phyloP scores from a whole-genome alignment of 2,329 filamentous ascomycete genomes.

The Eutypa lata region DNA sequence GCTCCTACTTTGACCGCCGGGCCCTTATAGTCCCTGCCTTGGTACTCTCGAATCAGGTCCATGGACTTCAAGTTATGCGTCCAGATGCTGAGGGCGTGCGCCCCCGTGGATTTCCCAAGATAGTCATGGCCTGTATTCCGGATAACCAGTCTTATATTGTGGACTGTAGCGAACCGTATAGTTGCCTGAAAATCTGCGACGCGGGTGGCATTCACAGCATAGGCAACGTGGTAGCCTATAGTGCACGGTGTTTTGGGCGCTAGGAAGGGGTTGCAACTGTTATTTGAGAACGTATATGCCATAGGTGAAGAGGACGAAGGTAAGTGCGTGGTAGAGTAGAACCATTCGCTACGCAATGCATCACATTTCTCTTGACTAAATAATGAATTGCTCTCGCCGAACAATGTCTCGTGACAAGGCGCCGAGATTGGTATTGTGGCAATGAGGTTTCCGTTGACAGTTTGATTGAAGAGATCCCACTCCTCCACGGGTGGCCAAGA shows the following conservation, averaged over 20 bases:
- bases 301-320: constrained; percentile 13
- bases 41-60: constrained; percentile 13
- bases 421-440: constrained; percentile 49
- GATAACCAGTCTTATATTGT: constrained; percentile 38
- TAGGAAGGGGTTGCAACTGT: constrained; percentile 38
- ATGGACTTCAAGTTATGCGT: neutral
- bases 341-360: constrained; percentile 9
- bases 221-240: constrained; percentile 31
- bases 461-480: constrained; percentile 51
- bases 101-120: constrained; percentile 15
- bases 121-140: constrained; percentile 43
- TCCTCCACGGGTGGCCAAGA: no score
- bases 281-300: constrained; percentile 21
- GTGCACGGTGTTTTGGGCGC: constrained; percentile 36
- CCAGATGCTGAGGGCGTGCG: constrained; percentile 8
- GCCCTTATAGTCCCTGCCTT: constrained; percentile 26
- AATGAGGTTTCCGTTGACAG: constrained; percentile 49
- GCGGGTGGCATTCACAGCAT: constrained; percentile 20
- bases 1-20: constrained; percentile 38
- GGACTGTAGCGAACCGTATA: constrained; percentile 27
- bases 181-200: constrained; percentile 11
- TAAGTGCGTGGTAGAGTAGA: constrained; percentile 9
- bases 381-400: constrained; percentile 8
- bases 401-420: constrained; percentile 43
- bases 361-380: constrained; percentile 36